A percentile compares a stretch with the other conserved stretches of the same genome.
These are phyloP conservation scores for Phanerochaete carnosa DNA, from an alignment of 768 basidiomycete genomes.

Conservation along the genomic window DNA sequence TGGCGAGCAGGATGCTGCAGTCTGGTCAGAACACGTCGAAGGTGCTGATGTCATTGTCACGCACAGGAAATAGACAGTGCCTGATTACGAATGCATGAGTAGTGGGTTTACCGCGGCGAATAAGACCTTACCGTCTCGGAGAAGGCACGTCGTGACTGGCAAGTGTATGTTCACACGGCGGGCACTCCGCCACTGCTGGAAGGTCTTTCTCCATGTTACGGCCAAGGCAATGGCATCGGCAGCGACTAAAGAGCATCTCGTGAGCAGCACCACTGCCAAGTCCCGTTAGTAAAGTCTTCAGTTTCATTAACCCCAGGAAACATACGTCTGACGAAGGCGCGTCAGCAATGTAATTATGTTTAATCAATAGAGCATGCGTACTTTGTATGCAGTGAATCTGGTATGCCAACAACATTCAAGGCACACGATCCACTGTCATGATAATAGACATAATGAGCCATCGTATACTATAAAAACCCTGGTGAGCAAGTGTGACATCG, in stretches of 20 bases:
- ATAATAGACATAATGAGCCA: not conserved
- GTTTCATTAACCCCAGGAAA: not conserved
- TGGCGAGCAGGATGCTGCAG: no score
- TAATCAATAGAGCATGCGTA: not conserved
- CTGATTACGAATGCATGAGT: no score
- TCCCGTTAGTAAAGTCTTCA: not conserved
- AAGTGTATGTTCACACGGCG: not conserved
- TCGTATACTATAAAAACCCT: not conserved
- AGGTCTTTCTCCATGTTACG: not conserved
- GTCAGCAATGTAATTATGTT: not conserved
- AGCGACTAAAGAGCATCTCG: not conserved
- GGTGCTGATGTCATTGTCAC: no score
- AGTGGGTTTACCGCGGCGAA: no score
- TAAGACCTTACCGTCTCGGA: not conserved
- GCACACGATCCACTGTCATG: not conserved
- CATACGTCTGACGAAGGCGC: not conserved
- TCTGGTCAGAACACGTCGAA: no score
- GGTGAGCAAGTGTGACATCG: not conserved
- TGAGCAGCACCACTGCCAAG: not conserved
- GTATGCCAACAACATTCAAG: not conserved
- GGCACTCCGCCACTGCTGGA: not conserved
- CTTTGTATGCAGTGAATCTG: not conserved
- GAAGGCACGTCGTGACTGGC: not conserved
- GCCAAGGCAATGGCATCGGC: not conserved
- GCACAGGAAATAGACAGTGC: no score